phyloP scores from a whole-genome alignment of 2,329 filamentous ascomycete species.

The Aspergillus neoniger region DNA sequence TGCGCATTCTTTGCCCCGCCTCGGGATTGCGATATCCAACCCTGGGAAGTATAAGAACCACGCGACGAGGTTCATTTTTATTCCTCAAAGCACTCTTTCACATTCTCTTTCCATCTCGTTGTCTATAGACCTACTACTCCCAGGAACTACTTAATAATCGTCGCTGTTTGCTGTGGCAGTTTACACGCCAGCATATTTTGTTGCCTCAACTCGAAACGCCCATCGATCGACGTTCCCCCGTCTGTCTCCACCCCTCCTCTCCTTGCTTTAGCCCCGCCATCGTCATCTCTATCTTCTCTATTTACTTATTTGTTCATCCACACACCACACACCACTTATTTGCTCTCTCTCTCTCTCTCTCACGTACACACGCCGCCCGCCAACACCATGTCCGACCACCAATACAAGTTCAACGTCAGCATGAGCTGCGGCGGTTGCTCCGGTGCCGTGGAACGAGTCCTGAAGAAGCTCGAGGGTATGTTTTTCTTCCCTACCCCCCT shows the following conservation, averaged over 20 bases:
- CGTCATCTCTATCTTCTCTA: background rate
- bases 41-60: background rate
- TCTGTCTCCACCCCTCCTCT: background rate
- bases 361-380: no score
- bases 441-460: slow-evolving; percentile 84
- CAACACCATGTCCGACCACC: slow-evolving; percentile 67
- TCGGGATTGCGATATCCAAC: background rate
- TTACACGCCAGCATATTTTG: background rate
- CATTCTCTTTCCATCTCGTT: background rate
- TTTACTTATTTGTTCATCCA: background rate
- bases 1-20: slow-evolving; percentile 1
- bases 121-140: no score
- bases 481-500: slow-evolving; percentile 15
- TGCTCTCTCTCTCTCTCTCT: no score
- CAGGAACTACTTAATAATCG: no score
- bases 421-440: slow-evolving; percentile 98
- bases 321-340: background rate
- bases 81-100: background rate
- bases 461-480: slow-evolving; percentile 87
- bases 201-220: background rate
- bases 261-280: background rate
- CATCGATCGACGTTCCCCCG: background rate
- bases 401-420: slow-evolving; percentile 90
- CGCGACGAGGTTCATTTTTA: background rate
- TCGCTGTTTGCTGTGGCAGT: no score